Evolutionary conservation across 805 yeast species (phyloP), one percentile per base, ranked within the genome.

Genomic region (Ogataea salicorniae): DNA sequence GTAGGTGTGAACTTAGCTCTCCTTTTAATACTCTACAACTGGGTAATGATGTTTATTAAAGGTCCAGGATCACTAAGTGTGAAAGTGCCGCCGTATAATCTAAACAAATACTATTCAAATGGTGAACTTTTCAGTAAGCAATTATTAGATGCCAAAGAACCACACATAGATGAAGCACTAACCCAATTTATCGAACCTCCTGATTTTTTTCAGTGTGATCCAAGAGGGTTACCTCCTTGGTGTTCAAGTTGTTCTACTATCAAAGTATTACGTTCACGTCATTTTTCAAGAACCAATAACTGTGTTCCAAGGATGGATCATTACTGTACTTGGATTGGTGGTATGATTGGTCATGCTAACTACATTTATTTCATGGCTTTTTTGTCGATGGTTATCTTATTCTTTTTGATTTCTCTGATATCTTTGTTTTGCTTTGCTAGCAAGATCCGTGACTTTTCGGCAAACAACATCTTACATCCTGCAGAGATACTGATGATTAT

Each of bases 231-330:
- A 53, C 95, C 96, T 0, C 69, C 71, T 26, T 91, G 87, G 81
- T 89, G 96, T 59, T 66, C 84, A 1, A 63, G 67, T 11, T 87
- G 96, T 60, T 70, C 76, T 42, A 74, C 83, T 5, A 64, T 87
- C 31, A 88, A 87, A 58, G 73, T 83, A 1, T 76, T 79, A 23
- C 71, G 97, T 44, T 63, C 86, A 0, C 92, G 81, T 54, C 97
- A 87, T 59, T 83, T 90, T 37, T 71, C 76, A 3, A 71, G 75
- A 42, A 44, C 68, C 45, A 74, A 73, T 2, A 59, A 64, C 22
- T 88, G 95, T 59, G 80, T 90, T 0, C 80, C 87, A 0, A 72
- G 76, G 48, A 84, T 87, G 72, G 98, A 91, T 64, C 98, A 91
- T 62, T 84, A 74, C 58, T 91, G 98, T 61, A 59, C 80, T 0